Base-by-base conservation (phyloP, 179 eudicot genomes). In the Camellia oleifera region DNA sequence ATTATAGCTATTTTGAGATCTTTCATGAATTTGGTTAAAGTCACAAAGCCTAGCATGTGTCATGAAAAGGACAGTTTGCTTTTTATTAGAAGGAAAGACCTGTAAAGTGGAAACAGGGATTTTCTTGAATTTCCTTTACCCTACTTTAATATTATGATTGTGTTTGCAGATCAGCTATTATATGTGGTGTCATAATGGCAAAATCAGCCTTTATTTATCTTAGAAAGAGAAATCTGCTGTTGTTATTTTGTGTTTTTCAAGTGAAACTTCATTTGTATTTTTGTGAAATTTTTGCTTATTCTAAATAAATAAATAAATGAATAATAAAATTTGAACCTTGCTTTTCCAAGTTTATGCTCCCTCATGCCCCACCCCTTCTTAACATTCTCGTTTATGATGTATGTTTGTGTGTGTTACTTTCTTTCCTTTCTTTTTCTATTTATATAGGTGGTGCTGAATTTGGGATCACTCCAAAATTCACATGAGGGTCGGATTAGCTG, bases 381-480 rank as follows among this genome's bases (percentile, higher is more conserved):
- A 54, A 54, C 63, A 46, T 40, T 54, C 7, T 56, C 8, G 44
- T 17, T 40, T 50, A 10, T 53, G 13, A 3, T 40, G 61, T 5
- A 7, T 77, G 60, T 54, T 3, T 44, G 9, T 58, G 15, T 69
- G 4, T 40, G 58, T 53, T 54, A 56, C 74, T 57, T 73, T 78
- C 56, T 73, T 12, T 50, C 58, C 9, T 48, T 77, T 2, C n/a
- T 58, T 56, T 50, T 75, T 23, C 26, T 48, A 3, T 61, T 66
- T 12, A 26, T 68, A 23, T 76, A 95, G 99, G 88, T 90, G 81
- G 99, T 95, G 8, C 85, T 92, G 83, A 66, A 95, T 84, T 85
- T 95, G 92, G 97, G 97, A 79, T 80, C 88, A 65, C 90, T 95
- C 69, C 98, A 95, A 72, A 91, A 86, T 77, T 91, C 98, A n/a